Evolutionary conservation across 257 asterid species (phyloP).

Genomic region (Przewalskia tangutica): DNA sequence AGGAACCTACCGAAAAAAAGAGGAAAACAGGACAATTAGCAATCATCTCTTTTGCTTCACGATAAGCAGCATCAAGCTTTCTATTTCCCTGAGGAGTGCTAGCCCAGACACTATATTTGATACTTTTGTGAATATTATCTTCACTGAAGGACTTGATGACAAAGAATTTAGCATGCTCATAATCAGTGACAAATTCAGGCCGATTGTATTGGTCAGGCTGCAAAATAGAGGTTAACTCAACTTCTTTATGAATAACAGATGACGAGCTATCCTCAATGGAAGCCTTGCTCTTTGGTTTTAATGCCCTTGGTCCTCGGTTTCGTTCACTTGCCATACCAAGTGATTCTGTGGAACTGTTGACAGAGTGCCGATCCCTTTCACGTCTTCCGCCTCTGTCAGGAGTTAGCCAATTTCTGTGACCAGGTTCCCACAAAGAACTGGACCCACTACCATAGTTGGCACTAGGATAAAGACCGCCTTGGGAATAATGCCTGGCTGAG

Average conservation of each 20-base stretch:
- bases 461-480: constrained; percentile 49
- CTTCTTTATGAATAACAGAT: constrained; percentile 37
- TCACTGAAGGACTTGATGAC: constrained; percentile 97
- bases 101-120: constrained; percentile 89
- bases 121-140: constrained; percentile 93
- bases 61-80: constrained; percentile 87
- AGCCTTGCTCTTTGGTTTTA: constrained; percentile 56
- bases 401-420: constrained; percentile 35
- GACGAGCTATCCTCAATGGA: constrained; percentile 58
- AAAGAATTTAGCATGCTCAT: constrained; percentile 70
- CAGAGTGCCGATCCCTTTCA: constrained; percentile 59
- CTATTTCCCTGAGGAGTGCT: constrained; percentile 96
- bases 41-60: constrained; percentile 59
- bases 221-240: constrained; percentile 45
- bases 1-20: constrained; percentile 69
- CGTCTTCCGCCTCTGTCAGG: constrained; percentile 70
- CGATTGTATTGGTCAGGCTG: constrained; percentile 50
- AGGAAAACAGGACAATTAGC: constrained; percentile 75
- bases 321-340: constrained; percentile 63
- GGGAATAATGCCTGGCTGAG: constrained; percentile 50
- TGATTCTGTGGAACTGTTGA: constrained; percentile 42
- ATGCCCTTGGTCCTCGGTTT: constrained; percentile 95
- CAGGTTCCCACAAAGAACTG: constrained; percentile 38
- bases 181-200: constrained; percentile 60
- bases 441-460: constrained; percentile 38